These are phyloP conservation scores for Candolleomyces aberdarensis DNA, from an alignment of 768 basidiomycete genomes.

Conservation along the genomic window DNA sequence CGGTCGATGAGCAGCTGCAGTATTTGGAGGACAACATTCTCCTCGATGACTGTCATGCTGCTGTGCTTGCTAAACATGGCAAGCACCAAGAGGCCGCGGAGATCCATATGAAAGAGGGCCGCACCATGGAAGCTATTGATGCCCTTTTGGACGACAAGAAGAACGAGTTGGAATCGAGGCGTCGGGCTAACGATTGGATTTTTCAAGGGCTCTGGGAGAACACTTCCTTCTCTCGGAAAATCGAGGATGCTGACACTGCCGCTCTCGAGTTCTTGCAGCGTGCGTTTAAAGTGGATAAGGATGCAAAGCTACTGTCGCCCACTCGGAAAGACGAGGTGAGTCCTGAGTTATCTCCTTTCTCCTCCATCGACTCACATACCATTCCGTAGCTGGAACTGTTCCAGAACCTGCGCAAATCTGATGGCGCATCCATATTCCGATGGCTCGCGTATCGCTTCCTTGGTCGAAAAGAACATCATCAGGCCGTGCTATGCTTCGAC, in stretches of 20 bases:
- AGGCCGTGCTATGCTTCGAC: conserved; percentile 43
- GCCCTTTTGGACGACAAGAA: conserved; percentile 34
- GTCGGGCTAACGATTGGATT: conserved; percentile 36
- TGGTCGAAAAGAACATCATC: conserved; percentile 19
- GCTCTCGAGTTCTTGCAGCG: conserved; percentile 25
- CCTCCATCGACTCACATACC: not conserved
- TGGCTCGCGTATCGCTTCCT: conserved; percentile 29
- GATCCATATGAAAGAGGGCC: conserved; percentile 46
- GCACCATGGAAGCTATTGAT: conserved; percentile 43
- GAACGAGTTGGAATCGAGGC: conserved; percentile 20
- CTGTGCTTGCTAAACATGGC: conserved; percentile 40
- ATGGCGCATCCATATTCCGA: conserved; percentile 24
- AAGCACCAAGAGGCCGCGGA: conserved; percentile 49
- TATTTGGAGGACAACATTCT: conserved; percentile 51
- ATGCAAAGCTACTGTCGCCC: conserved; percentile 4
- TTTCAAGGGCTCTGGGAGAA: conserved; percentile 46
- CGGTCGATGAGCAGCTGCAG: conserved; percentile 48
- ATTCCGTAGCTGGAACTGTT: conserved; percentile 20
- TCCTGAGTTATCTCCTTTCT: not conserved
- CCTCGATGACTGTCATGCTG: conserved; percentile 45
- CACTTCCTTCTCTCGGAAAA: conserved; percentile 32
- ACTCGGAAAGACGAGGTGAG: conserved; percentile 1
- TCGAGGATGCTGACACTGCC: conserved; percentile 23
- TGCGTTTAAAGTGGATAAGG: conserved; percentile 13
- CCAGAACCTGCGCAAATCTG: conserved; percentile 10